Evolutionary conservation across 148 eudicot species (phyloP).

Genomic region (Euryodendron excelsum): DNA sequence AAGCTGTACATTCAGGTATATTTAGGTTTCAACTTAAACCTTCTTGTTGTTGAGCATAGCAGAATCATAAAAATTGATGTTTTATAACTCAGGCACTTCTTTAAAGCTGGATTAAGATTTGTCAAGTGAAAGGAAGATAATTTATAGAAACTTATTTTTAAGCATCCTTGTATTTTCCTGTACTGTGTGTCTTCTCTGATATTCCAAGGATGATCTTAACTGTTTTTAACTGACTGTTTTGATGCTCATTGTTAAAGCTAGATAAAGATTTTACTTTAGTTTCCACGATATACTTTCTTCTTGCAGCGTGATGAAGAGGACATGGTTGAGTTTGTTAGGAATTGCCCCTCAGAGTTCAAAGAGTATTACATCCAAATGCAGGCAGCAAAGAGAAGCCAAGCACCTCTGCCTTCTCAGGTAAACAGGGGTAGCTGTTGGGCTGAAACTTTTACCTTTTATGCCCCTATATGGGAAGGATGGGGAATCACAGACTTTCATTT

Average conservation of each 20-base stretch:
- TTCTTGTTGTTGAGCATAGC: background rate
- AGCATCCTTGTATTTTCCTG: background rate
- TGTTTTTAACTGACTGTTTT: background rate
- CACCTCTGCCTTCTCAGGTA: slow-evolving; percentile 94
- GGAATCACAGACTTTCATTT: background rate
- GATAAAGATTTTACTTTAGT: background rate
- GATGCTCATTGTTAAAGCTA: background rate
- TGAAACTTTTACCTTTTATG: background rate
- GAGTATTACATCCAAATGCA: slow-evolving; percentile 97
- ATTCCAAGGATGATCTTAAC: background rate
- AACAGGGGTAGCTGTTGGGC: background rate
- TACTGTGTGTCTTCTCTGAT: background rate
- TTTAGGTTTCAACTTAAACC: background rate
- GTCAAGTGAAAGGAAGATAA: background rate
- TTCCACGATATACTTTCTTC: slow-evolving; percentile 5
- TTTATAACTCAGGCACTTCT: background rate
- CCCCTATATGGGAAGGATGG: background rate
- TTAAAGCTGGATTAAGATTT: background rate
- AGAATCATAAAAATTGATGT: background rate
- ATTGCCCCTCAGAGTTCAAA: slow-evolving; percentile 82
- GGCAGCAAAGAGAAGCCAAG: slow-evolving; percentile 89
- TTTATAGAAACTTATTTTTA: background rate
- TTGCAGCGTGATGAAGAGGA: slow-evolving; percentile 95
- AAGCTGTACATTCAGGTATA: slow-evolving; percentile 79
- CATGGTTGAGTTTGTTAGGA: slow-evolving; percentile 70